Conservation (phyloP, 768 basidiomycete genomes). For the Xerocomus potaroensis region DNA sequence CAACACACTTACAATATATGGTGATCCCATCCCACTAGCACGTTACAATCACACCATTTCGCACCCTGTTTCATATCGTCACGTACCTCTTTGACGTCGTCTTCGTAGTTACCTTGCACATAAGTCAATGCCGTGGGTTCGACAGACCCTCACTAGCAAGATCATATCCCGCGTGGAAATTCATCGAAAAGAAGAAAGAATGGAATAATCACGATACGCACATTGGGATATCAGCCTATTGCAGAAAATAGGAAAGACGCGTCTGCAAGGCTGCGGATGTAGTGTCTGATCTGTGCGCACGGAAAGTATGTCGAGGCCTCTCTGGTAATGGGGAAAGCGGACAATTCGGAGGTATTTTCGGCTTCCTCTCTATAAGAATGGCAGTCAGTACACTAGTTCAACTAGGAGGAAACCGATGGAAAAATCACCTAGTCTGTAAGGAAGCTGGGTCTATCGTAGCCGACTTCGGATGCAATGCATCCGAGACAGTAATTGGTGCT, state of each 20-base stretch:
- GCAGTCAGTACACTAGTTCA: neutral
- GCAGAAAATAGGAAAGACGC: constrained; percentile 47
- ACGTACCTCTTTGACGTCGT: constrained; percentile 63
- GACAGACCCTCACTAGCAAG: constrained; percentile 73
- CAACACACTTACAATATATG: too few relatives aligned
- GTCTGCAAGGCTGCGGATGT: constrained; percentile 70
- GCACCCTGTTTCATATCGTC: neutral
- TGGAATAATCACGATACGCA: too few relatives aligned
- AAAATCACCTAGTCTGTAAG: too few relatives aligned
- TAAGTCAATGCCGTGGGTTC: constrained; percentile 25
- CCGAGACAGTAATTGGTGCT: neutral
- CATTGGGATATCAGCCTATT: neutral
- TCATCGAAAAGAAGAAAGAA: neutral
- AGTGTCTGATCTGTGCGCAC: constrained; percentile 56
- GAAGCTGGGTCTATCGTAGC: too few relatives aligned
- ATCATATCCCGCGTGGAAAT: constrained; percentile 37
- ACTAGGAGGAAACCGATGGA: too few relatives aligned
- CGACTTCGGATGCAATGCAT: too few relatives aligned
- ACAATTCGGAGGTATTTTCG: constrained; percentile 71
- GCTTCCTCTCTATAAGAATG: constrained; percentile 58
- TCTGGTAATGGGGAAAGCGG: constrained; percentile 30
- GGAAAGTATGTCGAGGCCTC: constrained; percentile 52
- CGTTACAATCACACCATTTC: too few relatives aligned
- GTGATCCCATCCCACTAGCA: too few relatives aligned
- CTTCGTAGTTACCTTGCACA: constrained; percentile 41